Percentiles rank a stretch among this genome's conserved stretches.
phyloP scores from a whole-genome alignment of 352 stramenopile genomes.

The Phytophthora europaea region DNA sequence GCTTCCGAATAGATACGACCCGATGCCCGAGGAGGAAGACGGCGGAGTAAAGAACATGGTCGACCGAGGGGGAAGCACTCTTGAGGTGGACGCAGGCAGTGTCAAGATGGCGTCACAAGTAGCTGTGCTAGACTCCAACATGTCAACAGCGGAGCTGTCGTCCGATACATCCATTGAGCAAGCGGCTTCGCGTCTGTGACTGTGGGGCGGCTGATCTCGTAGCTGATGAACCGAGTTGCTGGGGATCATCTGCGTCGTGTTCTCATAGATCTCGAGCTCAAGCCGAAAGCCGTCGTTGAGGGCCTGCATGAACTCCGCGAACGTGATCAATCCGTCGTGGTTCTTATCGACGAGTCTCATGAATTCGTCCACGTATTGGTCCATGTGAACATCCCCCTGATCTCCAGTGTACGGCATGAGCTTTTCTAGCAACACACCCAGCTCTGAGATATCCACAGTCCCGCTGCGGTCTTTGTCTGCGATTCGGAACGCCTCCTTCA shows the following conservation, averaged over 20 bases:
- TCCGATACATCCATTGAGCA: constrained; percentile 36
- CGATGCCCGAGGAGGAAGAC: constrained; percentile 32
- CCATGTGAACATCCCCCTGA: constrained; percentile 57
- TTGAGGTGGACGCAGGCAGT: constrained; percentile 10
- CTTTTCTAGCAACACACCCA: constrained; percentile 73
- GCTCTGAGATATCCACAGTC: constrained; percentile 67
- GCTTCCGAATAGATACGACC: constrained; percentile 20
- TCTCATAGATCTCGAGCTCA: constrained; percentile 80
- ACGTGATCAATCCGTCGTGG: constrained; percentile 71
- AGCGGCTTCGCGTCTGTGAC: constrained; percentile 10
- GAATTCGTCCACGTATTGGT: constrained; percentile 84
- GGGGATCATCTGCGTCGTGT: constrained; percentile 27
- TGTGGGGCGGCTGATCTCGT: not conserved
- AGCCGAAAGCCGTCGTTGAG: constrained; percentile 78
- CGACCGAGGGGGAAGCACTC: constrained; percentile 7
- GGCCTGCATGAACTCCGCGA: constrained; percentile 81
- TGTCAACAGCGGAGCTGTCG: constrained; percentile 30
- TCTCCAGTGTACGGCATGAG: constrained; percentile 65
- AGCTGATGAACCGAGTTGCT: constrained; percentile 13
- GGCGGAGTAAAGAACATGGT: constrained; percentile 30
- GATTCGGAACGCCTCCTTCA: constrained; percentile 81
- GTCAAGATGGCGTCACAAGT: constrained; percentile 21
- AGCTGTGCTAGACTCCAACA: constrained; percentile 27
- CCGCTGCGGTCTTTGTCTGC: constrained; percentile 70
- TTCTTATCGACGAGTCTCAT: constrained; percentile 80